Evolutionary conservation across 176 grass and related monocot species (phyloP), one percentile per base, ranked within the genome.

Genomic region (Oropetium thomaeum): DNA sequence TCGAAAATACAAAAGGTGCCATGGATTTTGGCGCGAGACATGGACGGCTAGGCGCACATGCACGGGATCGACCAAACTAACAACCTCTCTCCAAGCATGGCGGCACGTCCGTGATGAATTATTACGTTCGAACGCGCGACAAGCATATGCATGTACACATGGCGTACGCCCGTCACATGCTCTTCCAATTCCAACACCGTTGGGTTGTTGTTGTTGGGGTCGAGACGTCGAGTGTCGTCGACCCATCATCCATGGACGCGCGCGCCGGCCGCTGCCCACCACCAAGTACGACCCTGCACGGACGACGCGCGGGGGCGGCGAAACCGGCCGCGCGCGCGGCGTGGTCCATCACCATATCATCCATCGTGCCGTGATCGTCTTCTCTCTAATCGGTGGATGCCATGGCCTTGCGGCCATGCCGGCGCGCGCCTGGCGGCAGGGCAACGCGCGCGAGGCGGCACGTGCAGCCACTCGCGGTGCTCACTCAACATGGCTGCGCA

Each of bases 401-500:
- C 15, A 25, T n/a, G 25, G 38, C 35, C n/a, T n/a, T n/a, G n/a
- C n/a, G n/a, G n/a, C n/a, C n/a, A n/a, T n/a, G n/a, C n/a, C n/a
- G n/a, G n/a, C n/a, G n/a, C n/a, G n/a, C n/a, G n/a, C n/a, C n/a
- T n/a, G n/a, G n/a, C 16, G 26, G 10, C n/a, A 37, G 17, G 35
- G 43, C 43, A 20, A 45, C 0, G 43, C 13, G 4, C 13, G 34
- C n/a, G 52, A 27, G 10, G 62, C 62, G 23, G 65, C 81, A 77
- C 65, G 73, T 84, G 81, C 81, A 77, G 55, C 55, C 73, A 84
- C 73, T 62, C 67, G 33, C 65, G 31, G 32, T 40, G 41, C 65
- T 9, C 75, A 70, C 65, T 9, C 75, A 70, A 80, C 86, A 84
- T 84, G 62, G 75, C 66, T 73, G 74, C 75, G 65, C 69, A 44